These are phyloP conservation scores for Linnemannia schmuckeri DNA, from an alignment of 192 early-diverging fungal species.

Conservation along the genomic window DNA sequence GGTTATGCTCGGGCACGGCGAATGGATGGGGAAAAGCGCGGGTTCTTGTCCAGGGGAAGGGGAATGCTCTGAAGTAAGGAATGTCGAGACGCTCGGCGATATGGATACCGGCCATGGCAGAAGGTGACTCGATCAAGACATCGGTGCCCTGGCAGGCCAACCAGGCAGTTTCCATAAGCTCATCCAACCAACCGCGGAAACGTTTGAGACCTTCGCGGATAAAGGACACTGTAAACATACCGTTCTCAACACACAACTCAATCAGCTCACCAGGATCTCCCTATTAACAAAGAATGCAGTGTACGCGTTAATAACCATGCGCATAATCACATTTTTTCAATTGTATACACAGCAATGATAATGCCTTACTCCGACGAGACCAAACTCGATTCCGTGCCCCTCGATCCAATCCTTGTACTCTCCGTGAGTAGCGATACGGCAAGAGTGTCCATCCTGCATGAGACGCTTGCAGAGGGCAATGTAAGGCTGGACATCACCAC, in stretches of 20 bases:
- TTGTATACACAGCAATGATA: background rate
- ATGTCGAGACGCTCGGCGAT: slow-evolving; percentile 73
- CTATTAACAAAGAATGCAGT: slow-evolving; percentile 5
- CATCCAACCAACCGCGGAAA: slow-evolving; percentile 75
- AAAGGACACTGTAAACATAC: slow-evolving; percentile 75
- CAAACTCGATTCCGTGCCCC: slow-evolving; percentile 77
- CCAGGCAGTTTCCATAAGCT: slow-evolving; percentile 69
- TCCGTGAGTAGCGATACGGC: slow-evolving; percentile 76
- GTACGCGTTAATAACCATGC: background rate
- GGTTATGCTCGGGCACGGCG: slow-evolving; percentile 64
- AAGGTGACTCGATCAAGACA: slow-evolving; percentile 77
- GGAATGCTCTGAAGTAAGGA: slow-evolving; percentile 75
- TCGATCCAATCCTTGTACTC: slow-evolving; percentile 78
- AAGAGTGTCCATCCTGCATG: slow-evolving; percentile 71
- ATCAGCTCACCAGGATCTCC: slow-evolving; percentile 55
- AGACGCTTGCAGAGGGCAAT: slow-evolving; percentile 79
- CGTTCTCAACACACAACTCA: slow-evolving; percentile 76
- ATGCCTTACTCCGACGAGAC: slow-evolving; percentile 71
- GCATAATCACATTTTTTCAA: too few relatives aligned
- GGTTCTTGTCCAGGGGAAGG: slow-evolving; percentile 87
- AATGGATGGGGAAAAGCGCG: slow-evolving; percentile 80
- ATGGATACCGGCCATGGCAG: slow-evolving; percentile 77
- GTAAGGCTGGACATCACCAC: slow-evolving; percentile 82
- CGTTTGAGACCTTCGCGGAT: slow-evolving; percentile 68
- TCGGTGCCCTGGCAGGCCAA: slow-evolving; percentile 72